Percentiles rank a stretch among this genome's conserved stretches.
Conservation (phyloP, 768 basidiomycete species). For the Termitomyces sp. region DNA sequence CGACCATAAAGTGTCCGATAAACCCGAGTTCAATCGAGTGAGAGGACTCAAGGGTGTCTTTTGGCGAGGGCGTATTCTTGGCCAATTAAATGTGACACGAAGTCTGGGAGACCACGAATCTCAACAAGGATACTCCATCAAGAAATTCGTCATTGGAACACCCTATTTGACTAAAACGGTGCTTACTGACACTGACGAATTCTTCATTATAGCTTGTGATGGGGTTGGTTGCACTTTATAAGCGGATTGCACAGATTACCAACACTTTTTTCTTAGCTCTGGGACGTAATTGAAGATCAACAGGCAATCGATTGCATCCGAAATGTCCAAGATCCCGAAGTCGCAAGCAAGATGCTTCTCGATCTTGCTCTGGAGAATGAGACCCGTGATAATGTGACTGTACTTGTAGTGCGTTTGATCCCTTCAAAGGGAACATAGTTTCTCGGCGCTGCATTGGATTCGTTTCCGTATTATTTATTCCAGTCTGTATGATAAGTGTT, state of each 20-base stretch:
- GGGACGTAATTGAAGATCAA: conserved; percentile 15
- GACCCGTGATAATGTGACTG: conserved; percentile 17
- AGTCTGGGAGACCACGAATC: conserved; percentile 16
- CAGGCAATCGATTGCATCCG: conserved; percentile 11
- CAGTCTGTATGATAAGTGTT: not conserved
- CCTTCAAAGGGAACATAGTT: not conserved
- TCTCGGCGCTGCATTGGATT: not conserved
- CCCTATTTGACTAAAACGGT: conserved; percentile 5
- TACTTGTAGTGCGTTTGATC: conserved; percentile 15
- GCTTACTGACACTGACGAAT: conserved; percentile 9
- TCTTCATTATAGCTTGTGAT: conserved; percentile 15
- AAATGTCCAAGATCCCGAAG: conserved; percentile 6
- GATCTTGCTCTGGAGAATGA: conserved; percentile 10
- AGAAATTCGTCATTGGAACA: conserved; percentile 14
- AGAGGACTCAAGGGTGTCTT: conserved; percentile 13
- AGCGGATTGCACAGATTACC: not conserved
- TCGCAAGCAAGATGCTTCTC: conserved; percentile 13
- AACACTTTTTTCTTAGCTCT: conserved; percentile 5
- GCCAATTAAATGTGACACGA: conserved; percentile 14
- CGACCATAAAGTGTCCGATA: conserved; percentile 14
- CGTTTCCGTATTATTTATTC: not conserved
- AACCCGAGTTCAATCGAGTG: conserved; percentile 10
- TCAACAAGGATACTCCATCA: conserved; percentile 14
- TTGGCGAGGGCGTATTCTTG: conserved; percentile 15
- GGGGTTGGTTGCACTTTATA: conserved; percentile 7